These are phyloP conservation scores for Backusella circina DNA, from an alignment of 192 early-diverging fungal genomes.

Conservation along the genomic window DNA sequence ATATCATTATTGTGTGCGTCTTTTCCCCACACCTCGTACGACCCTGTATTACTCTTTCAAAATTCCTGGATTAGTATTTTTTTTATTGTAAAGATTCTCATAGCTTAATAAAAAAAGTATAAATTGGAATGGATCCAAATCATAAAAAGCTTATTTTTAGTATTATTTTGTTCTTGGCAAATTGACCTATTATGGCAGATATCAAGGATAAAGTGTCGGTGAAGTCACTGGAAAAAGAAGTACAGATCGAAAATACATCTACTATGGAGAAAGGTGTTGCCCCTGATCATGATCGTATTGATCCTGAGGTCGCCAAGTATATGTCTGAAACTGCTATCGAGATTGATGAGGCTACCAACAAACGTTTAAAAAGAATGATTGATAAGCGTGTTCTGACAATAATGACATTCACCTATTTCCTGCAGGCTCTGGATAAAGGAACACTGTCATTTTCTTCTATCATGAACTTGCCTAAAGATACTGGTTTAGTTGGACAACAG, in stretches of 20 bases:
- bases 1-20: background rate
- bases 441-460: constrained; percentile 19
- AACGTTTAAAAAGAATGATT: constrained; percentile 11
- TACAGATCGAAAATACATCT: background rate
- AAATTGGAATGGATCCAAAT: background rate
- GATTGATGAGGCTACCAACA: constrained; percentile 16
- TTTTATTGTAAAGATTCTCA: constrained; percentile 1
- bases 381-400: constrained; percentile 10
- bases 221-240: background rate
- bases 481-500: constrained; percentile 10
- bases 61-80: background rate
- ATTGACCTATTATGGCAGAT: background rate
- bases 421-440: constrained; percentile 23
- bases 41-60: background rate
- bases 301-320: constrained; percentile 21
- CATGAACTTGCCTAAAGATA: constrained; percentile 13
- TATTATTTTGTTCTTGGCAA: background rate
- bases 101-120: background rate
- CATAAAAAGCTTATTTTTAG: background rate
- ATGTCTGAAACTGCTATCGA: background rate
- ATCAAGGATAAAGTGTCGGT: background rate
- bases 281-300: constrained; percentile 14
- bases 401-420: constrained; percentile 16
- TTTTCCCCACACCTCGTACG: background rate
- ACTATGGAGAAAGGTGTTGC: background rate